A percentile compares a stretch with the other conserved stretches of the same genome.
Conservation (phyloP, 495 filamentous ascomycete genomes). For the Lentithecium fluviatile region DNA sequence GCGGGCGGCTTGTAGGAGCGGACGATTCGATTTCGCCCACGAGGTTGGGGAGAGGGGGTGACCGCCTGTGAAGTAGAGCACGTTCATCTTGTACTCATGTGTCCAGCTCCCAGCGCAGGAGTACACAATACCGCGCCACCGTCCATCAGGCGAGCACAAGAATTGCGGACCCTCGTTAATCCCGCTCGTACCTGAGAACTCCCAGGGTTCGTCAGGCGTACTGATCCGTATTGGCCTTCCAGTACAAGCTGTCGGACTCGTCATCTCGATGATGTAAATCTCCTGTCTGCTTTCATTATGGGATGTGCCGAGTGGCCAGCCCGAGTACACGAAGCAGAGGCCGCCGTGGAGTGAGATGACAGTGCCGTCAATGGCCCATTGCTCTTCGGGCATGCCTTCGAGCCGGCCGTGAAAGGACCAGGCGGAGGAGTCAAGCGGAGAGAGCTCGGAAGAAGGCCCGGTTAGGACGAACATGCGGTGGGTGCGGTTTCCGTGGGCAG, state of each 20-base stretch:
- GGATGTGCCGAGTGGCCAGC: constrained; percentile 37
- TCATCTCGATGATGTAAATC: constrained; percentile 38
- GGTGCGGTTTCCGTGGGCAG: constrained; percentile 28
- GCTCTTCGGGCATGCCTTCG: constrained; percentile 34
- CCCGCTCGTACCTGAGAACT: constrained; percentile 32
- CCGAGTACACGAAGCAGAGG: constrained; percentile 41
- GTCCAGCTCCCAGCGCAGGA: constrained; percentile 42
- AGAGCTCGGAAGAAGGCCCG: constrained; percentile 31
- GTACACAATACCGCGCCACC: constrained; percentile 39
- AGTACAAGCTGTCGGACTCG: constrained; percentile 20
- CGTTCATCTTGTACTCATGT: constrained; percentile 39
- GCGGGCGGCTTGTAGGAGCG: constrained; percentile 30
- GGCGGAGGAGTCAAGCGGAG: constrained; percentile 10
- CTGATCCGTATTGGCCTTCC: constrained; percentile 32
- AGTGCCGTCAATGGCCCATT: constrained; percentile 44
- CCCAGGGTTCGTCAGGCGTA: constrained; percentile 37
- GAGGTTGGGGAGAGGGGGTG: constrained; percentile 31
- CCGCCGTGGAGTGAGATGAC: constrained; percentile 35
- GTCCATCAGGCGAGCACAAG: constrained; percentile 32
- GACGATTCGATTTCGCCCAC: constrained; percentile 37
- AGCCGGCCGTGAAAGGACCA: constrained; percentile 39
- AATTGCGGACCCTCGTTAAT: constrained; percentile 45
- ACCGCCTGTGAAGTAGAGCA: constrained; percentile 37
- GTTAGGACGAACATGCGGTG: constrained; percentile 42
- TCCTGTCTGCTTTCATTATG: constrained; percentile 35